Base-by-base conservation (phyloP, 495 filamentous ascomycete genomes). In the Echria macrotheca region DNA sequence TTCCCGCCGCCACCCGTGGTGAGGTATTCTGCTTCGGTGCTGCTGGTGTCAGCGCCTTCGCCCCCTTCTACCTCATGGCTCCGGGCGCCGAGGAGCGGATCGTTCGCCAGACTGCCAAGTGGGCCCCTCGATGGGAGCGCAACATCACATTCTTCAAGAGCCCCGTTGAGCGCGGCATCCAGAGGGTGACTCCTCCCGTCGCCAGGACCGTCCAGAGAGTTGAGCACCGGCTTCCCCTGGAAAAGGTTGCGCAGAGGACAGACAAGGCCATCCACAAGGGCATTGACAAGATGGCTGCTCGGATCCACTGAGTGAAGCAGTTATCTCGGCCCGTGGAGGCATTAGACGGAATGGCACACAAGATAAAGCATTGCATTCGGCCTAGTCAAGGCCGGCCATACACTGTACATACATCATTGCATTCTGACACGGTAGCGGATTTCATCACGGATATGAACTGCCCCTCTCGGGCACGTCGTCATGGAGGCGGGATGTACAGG, bases 111-210 rank as follows among this genome's bases (percentile, higher is more conserved):
- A 75, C 73, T 0, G 45, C 54, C 33, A 64, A 68, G 47, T 76
- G 73, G 73, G 73, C 73, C 6, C 73, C 73, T 7, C 63, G 63
- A 21, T 76, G 73, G 73, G 69, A 76, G 54, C 67, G 70, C 41
- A 75, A 71, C 64, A 75, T 70, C 54, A 69, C 57, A 10, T 65
- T 66, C 59, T 67, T 76, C 55, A 64, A 63, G 47, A 55, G 60
- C 19, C 71, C 70, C 19, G 67, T 68, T 22, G 66, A 68, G 56
- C 64, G 66, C 6, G 52, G 71, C 46, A 66, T 72, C 43, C 66
- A 69, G 49, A 58, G 67, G 2, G 58, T 70, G 41, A 58, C 69
- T 11, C 73, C 72, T 4, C 68, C 67, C 37, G 44, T 71, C 10
- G 61, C 66, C 15, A 56, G 60, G 32, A 64, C 69, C 12, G 67